Percentiles rank a stretch among this genome's conserved stretches.
phyloP scores from a whole-genome alignment of 306 rosid genomes.

The Malus sieversii region DNA sequence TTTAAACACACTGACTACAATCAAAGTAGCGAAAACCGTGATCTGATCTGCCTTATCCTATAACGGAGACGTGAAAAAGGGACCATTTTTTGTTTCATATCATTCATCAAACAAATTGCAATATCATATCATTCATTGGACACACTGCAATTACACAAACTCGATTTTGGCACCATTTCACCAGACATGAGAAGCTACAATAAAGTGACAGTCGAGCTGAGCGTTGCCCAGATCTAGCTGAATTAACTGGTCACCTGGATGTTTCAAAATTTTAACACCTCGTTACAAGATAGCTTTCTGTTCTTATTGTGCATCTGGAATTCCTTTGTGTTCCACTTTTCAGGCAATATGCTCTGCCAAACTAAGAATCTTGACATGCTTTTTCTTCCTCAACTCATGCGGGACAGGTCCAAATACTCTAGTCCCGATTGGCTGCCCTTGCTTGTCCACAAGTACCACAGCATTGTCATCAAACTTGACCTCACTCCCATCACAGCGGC shows the following conservation, averaged over 20 bases:
- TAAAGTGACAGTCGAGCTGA: too few species aligned
- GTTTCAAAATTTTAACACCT: neutral
- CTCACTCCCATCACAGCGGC: slow-evolving; percentile 87
- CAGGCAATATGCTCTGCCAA: slow-evolving; percentile 76
- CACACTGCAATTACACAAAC: too few species aligned
- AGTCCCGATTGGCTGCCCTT: slow-evolving; percentile 90
- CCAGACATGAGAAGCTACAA: too few species aligned
- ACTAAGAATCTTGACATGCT: slow-evolving; percentile 87
- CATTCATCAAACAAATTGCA: too few species aligned
- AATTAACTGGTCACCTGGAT: neutral
- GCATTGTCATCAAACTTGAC: slow-evolving; percentile 84
- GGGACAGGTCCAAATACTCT: slow-evolving; percentile 93
- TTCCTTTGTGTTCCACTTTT: neutral
- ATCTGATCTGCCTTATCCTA: too few species aligned
- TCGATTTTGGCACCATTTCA: too few species aligned
- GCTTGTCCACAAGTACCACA: slow-evolving; percentile 81
- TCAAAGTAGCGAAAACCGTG: too few species aligned
- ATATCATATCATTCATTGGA: too few species aligned
- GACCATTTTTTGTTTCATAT: too few species aligned
- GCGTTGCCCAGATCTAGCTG: neutral
- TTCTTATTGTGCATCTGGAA: neutral
- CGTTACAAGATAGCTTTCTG: neutral
- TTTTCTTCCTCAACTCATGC: slow-evolving; percentile 75
- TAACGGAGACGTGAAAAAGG: too few species aligned
- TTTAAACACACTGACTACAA: too few species aligned